Base-by-base conservation (phyloP, 192 early-diverging fungal species). In the Backusella parvicylindrica region DNA sequence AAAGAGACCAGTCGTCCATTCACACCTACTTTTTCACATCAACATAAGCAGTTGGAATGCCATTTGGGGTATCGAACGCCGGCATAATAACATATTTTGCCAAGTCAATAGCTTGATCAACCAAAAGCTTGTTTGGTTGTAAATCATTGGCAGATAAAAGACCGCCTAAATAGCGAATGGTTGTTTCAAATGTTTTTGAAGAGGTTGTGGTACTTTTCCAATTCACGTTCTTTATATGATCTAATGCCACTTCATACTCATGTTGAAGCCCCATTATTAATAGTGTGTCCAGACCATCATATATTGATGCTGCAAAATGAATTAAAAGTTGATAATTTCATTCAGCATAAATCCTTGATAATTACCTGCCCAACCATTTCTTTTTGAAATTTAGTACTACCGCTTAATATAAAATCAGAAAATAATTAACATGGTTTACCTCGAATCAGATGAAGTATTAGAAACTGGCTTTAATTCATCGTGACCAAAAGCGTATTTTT, bases 281-380 rank as follows among this genome's bases (percentile, higher is more conserved):
- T 38, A 96, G 83, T 1, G 96, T 97, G 71, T 98, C 96, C 21
- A 98, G 84, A 23, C 92, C 81, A 76, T 98, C 96, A 76, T 96
- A 82, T 36, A 95, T 90, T 6, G 94, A 93, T 16, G 87, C 87
- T 79, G 16, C 32, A 32, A 28, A 64, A 30, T 18, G 18, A 4
- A 32, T 26, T 30, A 15, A 47, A 70, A 30, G 18, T 31, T 16
- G 13, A 26, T 3, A 1, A 28, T 8, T 26, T 32, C 6, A 12
- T 33, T 68, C 40, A 26, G 53, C 7, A 15, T 16, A 31, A 32
- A 11, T 67, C n/a, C 26, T 38, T 72, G 26, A 21, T n/a, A 12
- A 40, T 64, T 73, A 81, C 79, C 79, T 63, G 84, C 88, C 88
- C 86, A 89, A 1, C 86, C 86, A 70, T 85, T 86, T 43, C 79